These are phyloP conservation scores for Aspergillus jensenii DNA, from an alignment of 2,329 filamentous ascomycete genomes.

Conservation along the genomic window DNA sequence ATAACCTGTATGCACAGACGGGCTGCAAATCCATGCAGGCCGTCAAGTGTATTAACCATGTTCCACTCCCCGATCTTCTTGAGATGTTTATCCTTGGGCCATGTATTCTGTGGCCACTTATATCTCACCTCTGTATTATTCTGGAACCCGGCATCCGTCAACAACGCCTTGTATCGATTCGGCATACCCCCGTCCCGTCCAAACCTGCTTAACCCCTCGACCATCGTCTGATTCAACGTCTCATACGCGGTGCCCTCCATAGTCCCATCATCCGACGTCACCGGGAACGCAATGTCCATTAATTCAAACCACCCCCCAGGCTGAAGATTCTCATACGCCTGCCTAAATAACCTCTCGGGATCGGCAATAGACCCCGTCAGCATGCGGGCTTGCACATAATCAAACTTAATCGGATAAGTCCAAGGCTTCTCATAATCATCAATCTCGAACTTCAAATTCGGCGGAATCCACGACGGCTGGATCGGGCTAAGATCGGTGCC, in stretches of 20 bases:
- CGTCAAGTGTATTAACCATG: slow-evolving; percentile 6
- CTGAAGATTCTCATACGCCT: slow-evolving; percentile 23
- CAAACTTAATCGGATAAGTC: slow-evolving; percentile 26
- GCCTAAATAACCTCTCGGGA: slow-evolving; percentile 10
- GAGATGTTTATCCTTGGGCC: slow-evolving; percentile 28
- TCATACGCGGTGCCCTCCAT: slow-evolving; percentile 16
- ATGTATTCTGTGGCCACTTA: slow-evolving; percentile 28
- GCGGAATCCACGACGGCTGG: slow-evolving; percentile 43
- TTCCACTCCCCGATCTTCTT: slow-evolving; percentile 25
- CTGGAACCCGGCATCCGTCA: slow-evolving; percentile 27
- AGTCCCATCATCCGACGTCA: slow-evolving; percentile 28
- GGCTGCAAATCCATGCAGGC: neutral
- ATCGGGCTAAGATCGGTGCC: slow-evolving; percentile 52
- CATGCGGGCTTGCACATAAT: slow-evolving; percentile 31
- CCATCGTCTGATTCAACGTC: slow-evolving; percentile 8
- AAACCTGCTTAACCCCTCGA: slow-evolving; percentile 7
- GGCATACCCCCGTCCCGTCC: slow-evolving; percentile 21
- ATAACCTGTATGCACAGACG: slow-evolving; percentile 3
- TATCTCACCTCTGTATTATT: slow-evolving; percentile 21
- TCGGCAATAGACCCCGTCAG: slow-evolving; percentile 17
- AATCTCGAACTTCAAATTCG: slow-evolving; percentile 31
- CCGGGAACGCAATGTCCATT: slow-evolving; percentile 19
- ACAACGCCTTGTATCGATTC: slow-evolving; percentile 9
- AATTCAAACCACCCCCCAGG: slow-evolving; percentile 32
- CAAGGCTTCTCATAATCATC: slow-evolving; percentile 30